Percentiles rank a stretch among this genome's conserved stretches.
These are phyloP conservation scores for Schoenoplectus tabernaemontani DNA, from an alignment of 202 grass and related monocot genomes.

Conservation along the genomic window DNA sequence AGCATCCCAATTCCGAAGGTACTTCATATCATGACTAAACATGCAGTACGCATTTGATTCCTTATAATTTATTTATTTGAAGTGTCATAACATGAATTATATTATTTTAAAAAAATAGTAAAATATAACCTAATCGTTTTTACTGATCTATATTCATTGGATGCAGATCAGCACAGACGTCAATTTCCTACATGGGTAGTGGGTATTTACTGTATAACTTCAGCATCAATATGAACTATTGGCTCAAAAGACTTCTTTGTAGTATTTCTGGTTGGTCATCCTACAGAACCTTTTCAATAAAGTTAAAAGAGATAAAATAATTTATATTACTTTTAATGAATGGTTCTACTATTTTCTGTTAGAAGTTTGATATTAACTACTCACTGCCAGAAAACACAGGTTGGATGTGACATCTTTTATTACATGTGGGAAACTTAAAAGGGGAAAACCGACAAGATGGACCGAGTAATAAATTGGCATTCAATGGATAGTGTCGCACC, in stretches of 20 bases:
- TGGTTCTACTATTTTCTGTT: not conserved
- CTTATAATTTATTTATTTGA: not conserved
- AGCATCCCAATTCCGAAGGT: too few species aligned
- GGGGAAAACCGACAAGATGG: not conserved
- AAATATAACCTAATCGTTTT: not conserved
- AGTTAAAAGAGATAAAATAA: not conserved
- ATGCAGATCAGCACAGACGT: not conserved
- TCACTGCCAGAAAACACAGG: not conserved
- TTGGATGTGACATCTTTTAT: not conserved
- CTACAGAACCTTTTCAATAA: not conserved
- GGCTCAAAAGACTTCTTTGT: not conserved
- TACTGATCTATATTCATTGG: not conserved
- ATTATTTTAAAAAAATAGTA: not conserved
- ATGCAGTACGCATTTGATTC: not conserved
- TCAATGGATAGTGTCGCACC: not conserved
- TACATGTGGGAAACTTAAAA: constrained; percentile 5
- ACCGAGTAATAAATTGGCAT: constrained; percentile 5
- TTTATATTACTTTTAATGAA: not conserved
- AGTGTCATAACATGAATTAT: not conserved
- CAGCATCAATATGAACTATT: not conserved
- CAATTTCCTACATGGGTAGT: not conserved
- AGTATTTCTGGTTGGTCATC: not conserved
- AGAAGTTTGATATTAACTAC: constrained; percentile 29
- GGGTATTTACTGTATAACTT: not conserved
- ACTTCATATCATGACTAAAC: too few species aligned